Evolutionary conservation across 2,329 filamentous ascomycete species (phyloP).

Genomic region (Cyphellophora attinorum): DNA sequence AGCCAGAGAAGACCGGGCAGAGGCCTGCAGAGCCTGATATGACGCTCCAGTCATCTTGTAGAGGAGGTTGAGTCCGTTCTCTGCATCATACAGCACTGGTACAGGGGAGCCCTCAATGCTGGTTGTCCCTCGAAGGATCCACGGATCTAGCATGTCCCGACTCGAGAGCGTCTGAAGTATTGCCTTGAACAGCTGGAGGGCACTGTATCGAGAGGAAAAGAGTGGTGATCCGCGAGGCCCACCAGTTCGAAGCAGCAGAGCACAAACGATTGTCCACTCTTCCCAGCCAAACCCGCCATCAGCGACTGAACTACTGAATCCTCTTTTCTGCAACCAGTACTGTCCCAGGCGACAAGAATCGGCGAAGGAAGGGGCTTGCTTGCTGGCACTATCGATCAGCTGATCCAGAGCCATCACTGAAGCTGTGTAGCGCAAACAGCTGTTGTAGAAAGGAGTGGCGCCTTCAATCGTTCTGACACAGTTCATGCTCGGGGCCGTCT

Average conservation of each 20-base stretch:
- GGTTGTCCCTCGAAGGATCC: conserved; percentile 37
- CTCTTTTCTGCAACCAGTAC: conserved; percentile 82
- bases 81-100: conserved; percentile 71
- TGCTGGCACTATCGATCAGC: conserved; percentile 59
- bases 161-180: conserved; percentile 76
- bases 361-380: conserved; percentile 61
- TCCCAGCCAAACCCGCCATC: conserved; percentile 85
- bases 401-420: conserved; percentile 67
- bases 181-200: conserved; percentile 91
- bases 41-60: conserved; percentile 90
- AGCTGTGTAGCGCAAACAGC: conserved; percentile 68
- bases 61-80: conserved; percentile 66
- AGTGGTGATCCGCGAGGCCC: conserved; percentile 61
- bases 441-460: conserved; percentile 81
- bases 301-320: conserved; percentile 60
- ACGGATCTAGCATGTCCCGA: conserved; percentile 62
- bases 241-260: conserved; percentile 70
- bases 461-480: conserved; percentile 53
- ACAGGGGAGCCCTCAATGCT: conserved; percentile 31
- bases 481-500: conserved; percentile 60
- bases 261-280: conserved; percentile 76
- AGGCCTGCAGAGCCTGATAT: conserved; percentile 60
- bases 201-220: conserved; percentile 72
- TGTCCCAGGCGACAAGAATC: conserved; percentile 81
- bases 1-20: conserved; percentile 64